These are phyloP conservation scores for Phytophthora sp. DNA, from an alignment of 352 stramenopile species.

Conservation along the genomic window DNA sequence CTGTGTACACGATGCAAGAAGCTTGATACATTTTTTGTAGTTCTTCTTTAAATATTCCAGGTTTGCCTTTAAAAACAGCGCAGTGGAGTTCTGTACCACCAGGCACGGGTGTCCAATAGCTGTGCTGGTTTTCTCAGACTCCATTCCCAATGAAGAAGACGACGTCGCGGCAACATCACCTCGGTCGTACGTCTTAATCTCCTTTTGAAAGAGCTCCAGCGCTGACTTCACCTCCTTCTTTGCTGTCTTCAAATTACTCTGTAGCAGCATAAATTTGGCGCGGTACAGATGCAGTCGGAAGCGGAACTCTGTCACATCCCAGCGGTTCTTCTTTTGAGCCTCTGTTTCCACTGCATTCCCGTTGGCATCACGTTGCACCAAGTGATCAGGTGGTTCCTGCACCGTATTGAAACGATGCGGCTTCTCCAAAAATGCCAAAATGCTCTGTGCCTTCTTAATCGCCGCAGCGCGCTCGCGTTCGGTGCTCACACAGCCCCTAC, in stretches of 20 bases:
- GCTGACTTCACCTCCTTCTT: conserved; percentile 95
- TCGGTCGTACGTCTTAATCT: conserved; percentile 70
- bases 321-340: conserved; percentile 61
- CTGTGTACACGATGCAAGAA: conserved; percentile 90
- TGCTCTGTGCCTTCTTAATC: conserved; percentile 85
- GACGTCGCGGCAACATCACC: conserved; percentile 13
- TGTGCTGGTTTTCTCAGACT: conserved; percentile 77
- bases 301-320: conserved; percentile 86
- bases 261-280: conserved; percentile 89
- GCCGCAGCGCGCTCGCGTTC: conserved; percentile 72
- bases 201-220: conserved; percentile 93
- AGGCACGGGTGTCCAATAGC: conserved; percentile 78
- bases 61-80: conserved; percentile 93
- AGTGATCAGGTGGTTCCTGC: conserved; percentile 48
- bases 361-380: conserved; percentile 36
- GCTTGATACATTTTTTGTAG: conserved; percentile 95
- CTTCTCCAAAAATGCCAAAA: conserved; percentile 91
- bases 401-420: conserved; percentile 90
- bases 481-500: conserved; percentile 80
- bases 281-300: conserved; percentile 94
- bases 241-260: conserved; percentile 87
- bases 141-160: conserved; percentile 33
- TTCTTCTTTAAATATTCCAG: conserved; percentile 95
- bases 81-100: conserved; percentile 88
- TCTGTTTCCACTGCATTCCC: conserved; percentile 51